Percentiles rank a stretch among this genome's conserved stretches.
These are phyloP conservation scores for Dissophora globulifera DNA, from an alignment of 192 early-diverging fungal species.

Conservation along the genomic window DNA sequence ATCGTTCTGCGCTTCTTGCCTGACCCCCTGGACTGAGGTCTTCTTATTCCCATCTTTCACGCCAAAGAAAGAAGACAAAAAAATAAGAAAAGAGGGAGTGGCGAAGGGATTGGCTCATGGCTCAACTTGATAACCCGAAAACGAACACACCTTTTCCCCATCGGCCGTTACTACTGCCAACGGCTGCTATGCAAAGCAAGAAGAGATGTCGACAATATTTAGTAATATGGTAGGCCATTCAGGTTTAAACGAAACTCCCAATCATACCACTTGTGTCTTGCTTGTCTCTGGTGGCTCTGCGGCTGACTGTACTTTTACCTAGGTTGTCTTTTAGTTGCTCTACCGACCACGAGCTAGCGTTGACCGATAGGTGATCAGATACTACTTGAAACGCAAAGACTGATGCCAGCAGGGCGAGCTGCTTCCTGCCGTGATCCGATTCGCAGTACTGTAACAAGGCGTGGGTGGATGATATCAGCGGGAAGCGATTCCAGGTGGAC, in stretches of 20 bases:
- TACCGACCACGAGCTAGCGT: conserved; percentile 1
- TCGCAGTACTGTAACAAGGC: conserved; percentile 11
- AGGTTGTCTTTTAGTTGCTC: not conserved
- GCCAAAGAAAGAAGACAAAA: too few species aligned
- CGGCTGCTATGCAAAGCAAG: too few species aligned
- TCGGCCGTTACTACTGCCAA: too few species aligned
- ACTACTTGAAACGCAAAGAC: conserved; percentile 9
- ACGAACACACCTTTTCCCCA: too few species aligned
- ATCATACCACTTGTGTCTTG: not conserved
- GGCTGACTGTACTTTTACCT: not conserved
- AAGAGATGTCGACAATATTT: too few species aligned
- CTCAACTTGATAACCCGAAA: too few species aligned
- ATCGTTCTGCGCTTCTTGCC: too few species aligned
- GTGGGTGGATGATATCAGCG: conserved; percentile 3
- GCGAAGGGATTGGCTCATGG: too few species aligned
- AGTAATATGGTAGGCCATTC: too few species aligned
- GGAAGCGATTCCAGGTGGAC: conserved; percentile 3
- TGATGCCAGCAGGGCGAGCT: not conserved
- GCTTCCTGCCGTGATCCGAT: conserved; percentile 5
- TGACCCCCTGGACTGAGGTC: too few species aligned
- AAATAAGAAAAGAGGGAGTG: too few species aligned
- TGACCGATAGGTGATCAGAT: conserved; percentile 4
- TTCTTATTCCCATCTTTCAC: too few species aligned
- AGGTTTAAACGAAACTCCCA: not conserved
- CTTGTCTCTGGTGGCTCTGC: not conserved